Conservation (phyloP, 768 basidiomycete species). For the Xanthoconium stramineum region DNA sequence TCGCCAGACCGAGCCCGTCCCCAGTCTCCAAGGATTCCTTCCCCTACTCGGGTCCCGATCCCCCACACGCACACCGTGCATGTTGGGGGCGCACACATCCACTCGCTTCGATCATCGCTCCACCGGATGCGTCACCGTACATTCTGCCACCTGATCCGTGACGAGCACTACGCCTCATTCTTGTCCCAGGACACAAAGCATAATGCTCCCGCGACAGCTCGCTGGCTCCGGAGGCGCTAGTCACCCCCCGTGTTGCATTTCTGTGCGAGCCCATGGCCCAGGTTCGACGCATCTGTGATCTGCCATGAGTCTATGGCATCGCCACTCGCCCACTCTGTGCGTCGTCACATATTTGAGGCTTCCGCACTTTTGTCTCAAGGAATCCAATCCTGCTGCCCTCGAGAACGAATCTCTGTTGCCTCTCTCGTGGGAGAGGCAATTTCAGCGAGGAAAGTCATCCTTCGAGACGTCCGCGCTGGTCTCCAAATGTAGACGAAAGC, state of each 20-base stretch:
- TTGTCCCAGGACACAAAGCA: neutral
- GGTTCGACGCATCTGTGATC: constrained; percentile 18
- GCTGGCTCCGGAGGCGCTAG: constrained; percentile 22
- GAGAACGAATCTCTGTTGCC: constrained; percentile 60
- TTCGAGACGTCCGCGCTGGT: constrained; percentile 8
- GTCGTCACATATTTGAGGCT: constrained; percentile 9
- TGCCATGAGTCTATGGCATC: constrained; percentile 7
- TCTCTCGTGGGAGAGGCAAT: constrained; percentile 43
- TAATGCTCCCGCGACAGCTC: constrained; percentile 26
- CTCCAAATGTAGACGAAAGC: constrained; percentile 14
- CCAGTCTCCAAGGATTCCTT: constrained; percentile 44
- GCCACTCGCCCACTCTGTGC: constrained; percentile 20
- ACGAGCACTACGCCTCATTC: constrained; percentile 3
- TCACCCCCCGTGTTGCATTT: constrained; percentile 24
- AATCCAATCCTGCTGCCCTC: constrained; percentile 35
- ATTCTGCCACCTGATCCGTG: constrained; percentile 25
- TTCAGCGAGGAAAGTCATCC: constrained; percentile 28
- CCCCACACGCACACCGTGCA: constrained; percentile 24
- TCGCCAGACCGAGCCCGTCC: constrained; percentile 15
- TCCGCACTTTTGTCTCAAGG: constrained; percentile 18
- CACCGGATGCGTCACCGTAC: constrained; percentile 26
- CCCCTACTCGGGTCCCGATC: constrained; percentile 36
- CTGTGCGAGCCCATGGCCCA: constrained; percentile 34
- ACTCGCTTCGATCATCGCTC: constrained; percentile 38
- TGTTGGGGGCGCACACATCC: constrained; percentile 28